Conservation (phyloP, 2,329 filamentous ascomycete species). For the Colletotrichum zoysiae region DNA sequence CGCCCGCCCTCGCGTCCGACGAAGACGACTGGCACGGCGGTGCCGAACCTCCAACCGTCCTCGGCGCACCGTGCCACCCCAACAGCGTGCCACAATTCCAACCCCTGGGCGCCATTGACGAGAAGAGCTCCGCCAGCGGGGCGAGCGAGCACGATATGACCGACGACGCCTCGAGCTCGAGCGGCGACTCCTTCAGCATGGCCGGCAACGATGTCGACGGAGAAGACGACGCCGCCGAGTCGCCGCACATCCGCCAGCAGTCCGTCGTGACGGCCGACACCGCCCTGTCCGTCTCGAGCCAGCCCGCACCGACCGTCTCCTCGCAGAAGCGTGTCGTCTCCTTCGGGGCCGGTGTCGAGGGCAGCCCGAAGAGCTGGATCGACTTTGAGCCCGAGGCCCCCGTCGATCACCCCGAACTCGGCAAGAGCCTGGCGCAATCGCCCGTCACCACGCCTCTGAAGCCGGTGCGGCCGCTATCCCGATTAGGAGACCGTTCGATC, state of each 20-base stretch:
- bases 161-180: constrained; percentile 47
- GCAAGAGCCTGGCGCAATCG: constrained; percentile 36
- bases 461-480: constrained; percentile 38
- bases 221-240: constrained; percentile 36
- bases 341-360: constrained; percentile 30
- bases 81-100: constrained; percentile 37
- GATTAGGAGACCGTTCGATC: constrained; percentile 35
- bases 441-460: constrained; percentile 36
- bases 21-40: constrained; percentile 37
- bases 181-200: constrained; percentile 53
- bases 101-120: constrained; percentile 37
- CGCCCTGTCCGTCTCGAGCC: constrained; percentile 53
- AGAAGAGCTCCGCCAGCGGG: constrained; percentile 35
- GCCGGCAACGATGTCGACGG: constrained; percentile 48
- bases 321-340: constrained; percentile 43
- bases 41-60: constrained; percentile 26
- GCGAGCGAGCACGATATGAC: constrained; percentile 43
- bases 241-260: constrained; percentile 45
- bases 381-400: constrained; percentile 43
- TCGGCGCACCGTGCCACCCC: constrained; percentile 29
- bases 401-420: constrained; percentile 32
- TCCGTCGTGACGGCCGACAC: constrained; percentile 58
- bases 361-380: constrained; percentile 42
- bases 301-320: constrained; percentile 42
- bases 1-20: constrained; percentile 50